Evolutionary conservation across 140 eudicot genomes (phyloP).

Genomic region (Oenanthe javanica): DNA sequence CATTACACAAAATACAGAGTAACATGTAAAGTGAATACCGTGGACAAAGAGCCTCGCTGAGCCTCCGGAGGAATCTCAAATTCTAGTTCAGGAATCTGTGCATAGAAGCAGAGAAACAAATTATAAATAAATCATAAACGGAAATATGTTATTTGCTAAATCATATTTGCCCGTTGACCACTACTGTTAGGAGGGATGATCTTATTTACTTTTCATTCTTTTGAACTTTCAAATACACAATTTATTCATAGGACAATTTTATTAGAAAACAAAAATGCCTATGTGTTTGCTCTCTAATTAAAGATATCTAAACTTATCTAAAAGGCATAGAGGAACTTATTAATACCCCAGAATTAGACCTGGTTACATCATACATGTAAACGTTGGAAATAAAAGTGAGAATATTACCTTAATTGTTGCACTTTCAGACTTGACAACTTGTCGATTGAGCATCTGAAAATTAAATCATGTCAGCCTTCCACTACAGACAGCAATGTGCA

Average conservation of each 20-base stretch:
- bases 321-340: not conserved
- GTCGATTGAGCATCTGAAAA: constrained; percentile 79
- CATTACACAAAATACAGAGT: constrained; percentile 1
- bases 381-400: not conserved
- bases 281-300: not conserved
- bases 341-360: not conserved
- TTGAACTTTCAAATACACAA: not conserved
- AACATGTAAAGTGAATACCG: constrained; percentile 36
- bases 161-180: not conserved
- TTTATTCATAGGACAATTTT: not conserved
- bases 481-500: not conserved
- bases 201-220: not conserved
- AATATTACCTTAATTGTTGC: constrained; percentile 91
- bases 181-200: not conserved
- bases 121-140: not conserved
- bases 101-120: not conserved
- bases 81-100: constrained; percentile 87
- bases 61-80: constrained; percentile 99
- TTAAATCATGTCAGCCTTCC: constrained; percentile 6
- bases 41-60: constrained; percentile 92
- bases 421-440: constrained; percentile 84
- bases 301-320: not conserved
- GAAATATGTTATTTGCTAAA: not conserved
- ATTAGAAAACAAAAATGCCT: not conserved
- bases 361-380: not conserved